phyloP scores from a whole-genome alignment of 2,329 filamentous ascomycete species.

The Leptosphaerulina australis region DNA sequence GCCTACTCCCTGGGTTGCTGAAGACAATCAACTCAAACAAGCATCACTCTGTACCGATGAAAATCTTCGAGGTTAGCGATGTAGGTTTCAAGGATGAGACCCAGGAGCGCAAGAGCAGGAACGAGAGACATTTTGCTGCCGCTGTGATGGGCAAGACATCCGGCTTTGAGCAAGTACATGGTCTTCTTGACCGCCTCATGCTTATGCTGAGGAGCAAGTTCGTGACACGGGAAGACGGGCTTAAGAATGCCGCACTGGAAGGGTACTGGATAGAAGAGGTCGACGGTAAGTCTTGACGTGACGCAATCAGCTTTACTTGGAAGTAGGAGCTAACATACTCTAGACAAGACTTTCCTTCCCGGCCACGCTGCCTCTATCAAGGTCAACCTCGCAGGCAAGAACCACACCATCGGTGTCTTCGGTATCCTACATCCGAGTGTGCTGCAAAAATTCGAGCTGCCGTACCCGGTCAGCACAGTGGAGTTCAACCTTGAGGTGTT shows the following conservation, averaged over 20 bases:
- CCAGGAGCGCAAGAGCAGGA: slow-evolving; percentile 81
- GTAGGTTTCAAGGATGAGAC: slow-evolving; percentile 87
- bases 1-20: slow-evolving; percentile 81
- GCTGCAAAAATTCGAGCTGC: slow-evolving; percentile 90
- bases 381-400: slow-evolving; percentile 74
- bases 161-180: slow-evolving; percentile 95
- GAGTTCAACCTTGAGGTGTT: slow-evolving; percentile 96
- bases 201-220: slow-evolving; percentile 88
- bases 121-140: slow-evolving; percentile 94
- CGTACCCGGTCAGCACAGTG: slow-evolving; percentile 89
- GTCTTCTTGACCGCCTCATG: slow-evolving; percentile 88
- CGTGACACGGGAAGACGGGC: slow-evolving; percentile 72
- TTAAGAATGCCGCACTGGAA: slow-evolving; percentile 63
- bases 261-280: slow-evolving; percentile 96
- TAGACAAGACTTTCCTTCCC: slow-evolving; percentile 87
- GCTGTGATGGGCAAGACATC: slow-evolving; percentile 93
- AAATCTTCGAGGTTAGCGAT: slow-evolving; percentile 90
- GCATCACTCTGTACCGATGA: slow-evolving; percentile 83
- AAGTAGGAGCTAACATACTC: neutral
- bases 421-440: slow-evolving; percentile 94
- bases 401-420: slow-evolving; percentile 81
- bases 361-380: slow-evolving; percentile 88
- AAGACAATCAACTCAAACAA: slow-evolving; percentile 96
- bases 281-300: slow-evolving; percentile 63
- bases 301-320: neutral